Percentiles rank a stretch among this genome's conserved stretches.
Conservation (phyloP, 176 grass and related monocot species). For the Cocos nucifera region DNA sequence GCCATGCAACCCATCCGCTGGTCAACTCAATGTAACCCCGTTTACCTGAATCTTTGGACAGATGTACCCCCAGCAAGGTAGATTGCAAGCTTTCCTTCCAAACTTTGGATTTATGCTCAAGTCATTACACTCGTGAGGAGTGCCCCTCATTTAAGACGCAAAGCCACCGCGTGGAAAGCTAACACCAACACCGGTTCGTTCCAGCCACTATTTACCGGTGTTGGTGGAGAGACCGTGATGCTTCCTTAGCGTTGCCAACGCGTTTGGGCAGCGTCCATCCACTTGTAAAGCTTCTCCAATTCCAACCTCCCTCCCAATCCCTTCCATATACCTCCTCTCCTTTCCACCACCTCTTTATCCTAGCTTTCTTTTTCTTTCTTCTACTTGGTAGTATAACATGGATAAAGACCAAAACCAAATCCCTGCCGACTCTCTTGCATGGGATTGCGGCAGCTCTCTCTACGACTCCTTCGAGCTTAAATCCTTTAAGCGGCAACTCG, state of each 20-base stretch:
- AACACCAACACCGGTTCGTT: no score
- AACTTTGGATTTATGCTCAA: no score
- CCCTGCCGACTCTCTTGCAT: background rate
- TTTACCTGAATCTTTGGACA: no score
- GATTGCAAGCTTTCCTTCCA: no score
- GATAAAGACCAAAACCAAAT: background rate
- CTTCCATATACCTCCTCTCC: background rate
- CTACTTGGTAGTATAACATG: background rate
- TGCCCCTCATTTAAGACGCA: no score
- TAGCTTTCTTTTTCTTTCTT: no score
- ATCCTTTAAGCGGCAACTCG: constrained; percentile 11
- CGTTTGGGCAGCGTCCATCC: background rate
- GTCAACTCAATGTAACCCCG: no score
- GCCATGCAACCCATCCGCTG: no score
- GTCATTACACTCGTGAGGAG: no score
- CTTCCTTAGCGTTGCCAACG: background rate
- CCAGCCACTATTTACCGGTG: background rate
- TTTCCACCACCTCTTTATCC: background rate
- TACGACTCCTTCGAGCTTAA: constrained; percentile 21
- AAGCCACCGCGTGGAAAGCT: no score
- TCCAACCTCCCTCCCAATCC: background rate
- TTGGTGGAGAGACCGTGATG: background rate
- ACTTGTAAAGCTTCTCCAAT: background rate
- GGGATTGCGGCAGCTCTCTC: constrained; percentile 16
- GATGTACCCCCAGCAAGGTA: no score